A percentile compares a stretch with the other conserved stretches of the same genome.
Conservation (phyloP, 495 filamentous ascomycete species). For the Neurospora sp. region DNA sequence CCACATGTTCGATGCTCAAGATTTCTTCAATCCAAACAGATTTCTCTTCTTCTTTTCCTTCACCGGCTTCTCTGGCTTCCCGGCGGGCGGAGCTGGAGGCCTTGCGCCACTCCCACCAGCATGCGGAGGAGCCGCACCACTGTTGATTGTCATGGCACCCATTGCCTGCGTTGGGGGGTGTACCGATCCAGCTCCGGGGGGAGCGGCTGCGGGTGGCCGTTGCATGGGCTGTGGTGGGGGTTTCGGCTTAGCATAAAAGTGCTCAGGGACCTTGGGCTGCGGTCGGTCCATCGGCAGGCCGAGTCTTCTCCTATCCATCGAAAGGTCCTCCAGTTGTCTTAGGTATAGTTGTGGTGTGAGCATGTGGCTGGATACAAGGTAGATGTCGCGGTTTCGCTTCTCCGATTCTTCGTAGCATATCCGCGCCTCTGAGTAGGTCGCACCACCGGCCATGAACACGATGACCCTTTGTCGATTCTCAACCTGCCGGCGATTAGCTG, state of each 20-base stretch:
- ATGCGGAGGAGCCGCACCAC: constrained; percentile 12
- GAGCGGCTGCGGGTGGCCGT: not conserved
- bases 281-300: constrained; percentile 75
- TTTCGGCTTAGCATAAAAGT: constrained; percentile 74
- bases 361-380: constrained; percentile 88
- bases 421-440: constrained; percentile 81
- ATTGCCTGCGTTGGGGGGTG: constrained; percentile 24
- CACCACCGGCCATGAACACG: constrained; percentile 92
- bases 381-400: constrained; percentile 64
- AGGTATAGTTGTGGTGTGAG: constrained; percentile 70
- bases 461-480: constrained; percentile 86
- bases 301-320: constrained; percentile 59
- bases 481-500: constrained; percentile 58
- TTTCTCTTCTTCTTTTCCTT: constrained; percentile 68
- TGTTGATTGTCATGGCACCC: constrained; percentile 22
- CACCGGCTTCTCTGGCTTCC: constrained; percentile 41
- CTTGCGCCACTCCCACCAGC: constrained; percentile 13
- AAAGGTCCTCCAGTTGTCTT: constrained; percentile 69
- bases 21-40: constrained; percentile 63
- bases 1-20: not conserved
- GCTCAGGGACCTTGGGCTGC: constrained; percentile 67
- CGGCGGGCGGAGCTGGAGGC: constrained; percentile 25
- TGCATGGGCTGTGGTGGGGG: constrained; percentile 22
- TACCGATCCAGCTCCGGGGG: constrained; percentile 20
- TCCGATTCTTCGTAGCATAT: constrained; percentile 81